Base-by-base conservation (phyloP, 768 basidiomycete genomes). In the Tylopilus rubrobrunneus region DNA sequence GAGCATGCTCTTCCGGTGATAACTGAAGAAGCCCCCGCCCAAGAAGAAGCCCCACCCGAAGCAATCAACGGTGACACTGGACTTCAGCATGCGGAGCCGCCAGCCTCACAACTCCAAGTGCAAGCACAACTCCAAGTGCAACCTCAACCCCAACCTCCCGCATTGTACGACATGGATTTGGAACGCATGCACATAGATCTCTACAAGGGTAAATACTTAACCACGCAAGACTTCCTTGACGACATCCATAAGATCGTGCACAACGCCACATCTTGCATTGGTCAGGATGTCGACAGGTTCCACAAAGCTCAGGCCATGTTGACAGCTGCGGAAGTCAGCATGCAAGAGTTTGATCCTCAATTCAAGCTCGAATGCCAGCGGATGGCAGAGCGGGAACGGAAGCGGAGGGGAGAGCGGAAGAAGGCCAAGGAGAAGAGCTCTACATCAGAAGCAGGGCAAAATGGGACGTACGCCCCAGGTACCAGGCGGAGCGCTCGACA, bases 301-400 rank as follows among this genome's bases (percentile, higher is more conserved):
- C 80, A 82, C 63, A 87, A 86, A 57, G 91, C 96, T 0, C 87
- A 92, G 56, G 87, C 91, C 37, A 92, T 99, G 92, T 82, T 85
- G 57, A 92, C 84, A 23, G 87, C 90, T 17, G 78, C 90, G 2
- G 78, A 97, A 65, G 87, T 95, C 58, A 86, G 89, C 74, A 82
- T 92, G 51, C 83, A 89, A 61, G 89, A 90, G 63, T 92, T 94
- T 61, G 94, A 96, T 63, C 77, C 80, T 1, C 78, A 81, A 49
- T 87, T 97, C 67, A 75, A 76, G 48, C 53, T 84, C 28, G 96
- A 98, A 67, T 98, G 95, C 67, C 86, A 89, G 66, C 78, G 89
- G 58, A 94, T 95, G 89, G 88, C 91, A 14, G 78, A 71, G 37
- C 76, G 86, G 48, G 89, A 95, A 66, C 73, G 83, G 55, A 81